Evolutionary conservation across 768 basidiomycete species (phyloP).

Genomic region (Mycena floridula): DNA sequence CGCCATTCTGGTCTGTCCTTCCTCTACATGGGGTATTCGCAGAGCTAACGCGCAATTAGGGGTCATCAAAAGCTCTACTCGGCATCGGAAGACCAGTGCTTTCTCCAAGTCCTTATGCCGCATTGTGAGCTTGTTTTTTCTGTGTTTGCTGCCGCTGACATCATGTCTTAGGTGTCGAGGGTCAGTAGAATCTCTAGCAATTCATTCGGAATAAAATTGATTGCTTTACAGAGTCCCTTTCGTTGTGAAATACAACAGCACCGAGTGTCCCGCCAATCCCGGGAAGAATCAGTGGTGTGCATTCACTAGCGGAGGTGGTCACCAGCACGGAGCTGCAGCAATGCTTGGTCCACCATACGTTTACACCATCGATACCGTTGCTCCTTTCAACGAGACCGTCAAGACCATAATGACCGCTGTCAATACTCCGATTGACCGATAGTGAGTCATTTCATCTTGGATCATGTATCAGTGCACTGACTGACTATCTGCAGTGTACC

Average conservation of each 20-base stretch:
- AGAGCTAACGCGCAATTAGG: background rate
- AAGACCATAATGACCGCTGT: constrained; percentile 3
- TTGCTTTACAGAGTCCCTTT: constrained; percentile 7
- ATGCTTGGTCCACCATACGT: constrained; percentile 7
- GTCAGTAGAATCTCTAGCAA: background rate
- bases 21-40: background rate
- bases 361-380: constrained; percentile 4
- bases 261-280: constrained; percentile 6
- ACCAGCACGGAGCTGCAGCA: constrained; percentile 11
- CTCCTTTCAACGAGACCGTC: constrained; percentile 2
- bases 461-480: background rate
- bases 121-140: constrained; percentile 2
- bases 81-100: constrained; percentile 9
- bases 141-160: background rate
- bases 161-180: background rate
- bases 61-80: constrained; percentile 7
- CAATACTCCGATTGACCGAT: constrained; percentile 6
- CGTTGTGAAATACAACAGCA: constrained; percentile 5
- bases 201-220: background rate
- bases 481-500: constrained; percentile 2
- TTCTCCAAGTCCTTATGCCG: constrained; percentile 9
- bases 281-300: constrained; percentile 5
- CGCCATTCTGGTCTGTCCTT: constrained; percentile 4
- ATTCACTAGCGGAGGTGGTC: constrained; percentile 5
- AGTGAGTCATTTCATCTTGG: constrained; percentile 1